phyloP scores from a whole-genome alignment of 1,139 yeast genomes.

The Geotrichum europaeum region DNA sequence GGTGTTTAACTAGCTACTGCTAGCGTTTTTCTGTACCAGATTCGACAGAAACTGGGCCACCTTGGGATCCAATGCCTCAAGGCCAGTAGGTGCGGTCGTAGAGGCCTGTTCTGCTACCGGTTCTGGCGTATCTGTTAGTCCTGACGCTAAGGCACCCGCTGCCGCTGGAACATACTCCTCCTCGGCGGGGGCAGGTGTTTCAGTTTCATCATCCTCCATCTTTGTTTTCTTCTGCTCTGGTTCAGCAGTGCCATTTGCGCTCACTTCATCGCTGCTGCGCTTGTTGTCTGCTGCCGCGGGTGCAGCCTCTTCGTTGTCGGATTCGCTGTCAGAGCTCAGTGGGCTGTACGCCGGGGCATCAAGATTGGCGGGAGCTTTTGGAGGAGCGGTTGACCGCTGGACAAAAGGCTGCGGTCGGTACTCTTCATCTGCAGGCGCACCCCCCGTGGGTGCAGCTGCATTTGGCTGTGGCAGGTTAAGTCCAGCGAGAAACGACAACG shows the following conservation, averaged over 20 bases:
- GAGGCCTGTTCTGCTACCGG: background rate
- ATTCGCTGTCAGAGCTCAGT: slow-evolving; percentile 23
- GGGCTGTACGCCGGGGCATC: slow-evolving; percentile 39
- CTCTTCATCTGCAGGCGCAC: slow-evolving; percentile 5
- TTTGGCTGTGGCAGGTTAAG: slow-evolving; percentile 6
- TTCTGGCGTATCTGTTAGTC: background rate
- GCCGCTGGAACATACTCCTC: background rate
- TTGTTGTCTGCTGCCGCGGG: slow-evolving; percentile 30
- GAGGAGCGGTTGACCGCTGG: slow-evolving; percentile 12
- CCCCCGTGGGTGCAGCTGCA: slow-evolving; percentile 16
- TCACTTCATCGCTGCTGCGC: slow-evolving; percentile 18
- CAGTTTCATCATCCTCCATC: slow-evolving; percentile 13
- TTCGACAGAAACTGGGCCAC: slow-evolving; percentile 31
- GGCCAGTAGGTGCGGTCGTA: slow-evolving; percentile 9
- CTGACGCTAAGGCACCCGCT: background rate
- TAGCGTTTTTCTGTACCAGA: slow-evolving; percentile 16
- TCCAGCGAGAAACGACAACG: background rate
- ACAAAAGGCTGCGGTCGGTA: slow-evolving; percentile 20
- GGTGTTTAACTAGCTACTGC: background rate
- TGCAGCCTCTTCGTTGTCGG: slow-evolving; percentile 33
- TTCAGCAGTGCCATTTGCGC: slow-evolving; percentile 18
- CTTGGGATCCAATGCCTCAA: slow-evolving; percentile 31
- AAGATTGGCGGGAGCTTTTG: slow-evolving; percentile 34
- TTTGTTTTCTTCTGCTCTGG: slow-evolving; percentile 17
- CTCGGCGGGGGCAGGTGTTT: background rate